Evolutionary conservation across 1,284 basidiomycete species (phyloP).

Genomic region (Cerrena zonata): DNA sequence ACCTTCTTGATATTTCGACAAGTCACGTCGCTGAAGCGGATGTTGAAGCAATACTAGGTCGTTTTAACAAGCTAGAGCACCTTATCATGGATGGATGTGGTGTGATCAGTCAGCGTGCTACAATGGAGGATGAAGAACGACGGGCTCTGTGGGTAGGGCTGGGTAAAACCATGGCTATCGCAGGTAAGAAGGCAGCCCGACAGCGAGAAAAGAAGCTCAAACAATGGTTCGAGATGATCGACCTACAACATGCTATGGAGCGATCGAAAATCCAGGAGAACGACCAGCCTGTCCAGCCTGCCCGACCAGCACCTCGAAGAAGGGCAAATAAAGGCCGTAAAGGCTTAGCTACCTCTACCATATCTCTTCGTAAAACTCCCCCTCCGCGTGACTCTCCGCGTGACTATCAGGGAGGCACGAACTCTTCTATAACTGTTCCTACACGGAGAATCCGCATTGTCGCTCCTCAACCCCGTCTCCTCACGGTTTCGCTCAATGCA

Average conservation of each 20-base stretch:
- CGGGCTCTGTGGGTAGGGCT: constrained; percentile 45
- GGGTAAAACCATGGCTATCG: constrained; percentile 50
- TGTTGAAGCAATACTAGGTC: constrained; percentile 43
- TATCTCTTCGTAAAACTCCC: constrained; percentile 42
- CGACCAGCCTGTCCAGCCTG: constrained; percentile 4
- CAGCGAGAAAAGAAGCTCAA: constrained; percentile 56
- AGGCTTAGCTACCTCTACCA: constrained; percentile 50
- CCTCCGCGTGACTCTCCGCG: constrained; percentile 5
- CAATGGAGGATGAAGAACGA: constrained; percentile 22
- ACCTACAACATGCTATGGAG: neutral
- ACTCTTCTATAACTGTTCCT: constrained; percentile 1
- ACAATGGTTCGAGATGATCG: constrained; percentile 38
- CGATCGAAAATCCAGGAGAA: constrained; percentile 1
- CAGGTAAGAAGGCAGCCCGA: constrained; percentile 45
- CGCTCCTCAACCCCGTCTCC: neutral
- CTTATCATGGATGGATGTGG: constrained; percentile 44
- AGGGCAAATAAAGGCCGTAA: constrained; percentile 37
- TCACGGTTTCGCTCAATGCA: neutral
- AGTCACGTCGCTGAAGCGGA: constrained; percentile 44
- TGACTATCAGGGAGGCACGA: neutral
- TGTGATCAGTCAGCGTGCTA: constrained; percentile 34
- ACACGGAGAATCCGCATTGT: constrained; percentile 10
- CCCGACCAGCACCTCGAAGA: constrained; percentile 3
- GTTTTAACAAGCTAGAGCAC: constrained; percentile 40
- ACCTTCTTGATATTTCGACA: constrained; percentile 59